Percentiles rank a stretch among this genome's conserved stretches.
These are phyloP conservation scores for Herpotrichia juniperi DNA, from an alignment of 2,329 filamentous ascomycete genomes.

Conservation along the genomic window DNA sequence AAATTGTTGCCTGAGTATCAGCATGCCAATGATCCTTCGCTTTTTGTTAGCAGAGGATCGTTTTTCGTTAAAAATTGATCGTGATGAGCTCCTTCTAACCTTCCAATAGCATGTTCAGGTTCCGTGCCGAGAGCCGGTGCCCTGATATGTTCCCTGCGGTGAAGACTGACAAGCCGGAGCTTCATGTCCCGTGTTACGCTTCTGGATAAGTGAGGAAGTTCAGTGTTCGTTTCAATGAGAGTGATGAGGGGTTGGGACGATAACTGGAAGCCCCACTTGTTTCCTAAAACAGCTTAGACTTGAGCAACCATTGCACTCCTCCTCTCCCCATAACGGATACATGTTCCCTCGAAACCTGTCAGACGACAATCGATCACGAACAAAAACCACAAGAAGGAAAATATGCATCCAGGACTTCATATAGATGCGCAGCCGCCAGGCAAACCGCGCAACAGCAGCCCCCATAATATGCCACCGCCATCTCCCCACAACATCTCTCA, in stretches of 20 bases:
- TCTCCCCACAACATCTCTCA: too few species aligned
- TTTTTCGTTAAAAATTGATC: background rate
- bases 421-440: background rate
- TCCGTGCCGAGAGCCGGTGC: background rate
- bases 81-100: background rate
- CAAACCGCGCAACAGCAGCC: too few species aligned
- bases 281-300: conserved; percentile 5
- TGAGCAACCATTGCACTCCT: background rate
- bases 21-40: background rate
- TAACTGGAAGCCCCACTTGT: too few species aligned
- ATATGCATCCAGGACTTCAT: background rate
- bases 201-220: conserved; percentile 8
- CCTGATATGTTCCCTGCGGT: background rate
- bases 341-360: background rate
- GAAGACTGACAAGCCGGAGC: background rate
- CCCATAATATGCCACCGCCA: too few species aligned
- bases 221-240: conserved; percentile 4
- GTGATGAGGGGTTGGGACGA: too few species aligned
- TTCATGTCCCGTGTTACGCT: conserved; percentile 7
- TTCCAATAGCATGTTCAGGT: background rate
- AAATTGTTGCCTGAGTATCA: background rate
- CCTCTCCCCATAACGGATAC: background rate
- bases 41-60: conserved; percentile 1
- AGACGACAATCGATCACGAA: background rate
- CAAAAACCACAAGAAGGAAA: background rate